Base-by-base conservation (phyloP, 208 protist species). In the Vickermania ingenoplastis region DNA sequence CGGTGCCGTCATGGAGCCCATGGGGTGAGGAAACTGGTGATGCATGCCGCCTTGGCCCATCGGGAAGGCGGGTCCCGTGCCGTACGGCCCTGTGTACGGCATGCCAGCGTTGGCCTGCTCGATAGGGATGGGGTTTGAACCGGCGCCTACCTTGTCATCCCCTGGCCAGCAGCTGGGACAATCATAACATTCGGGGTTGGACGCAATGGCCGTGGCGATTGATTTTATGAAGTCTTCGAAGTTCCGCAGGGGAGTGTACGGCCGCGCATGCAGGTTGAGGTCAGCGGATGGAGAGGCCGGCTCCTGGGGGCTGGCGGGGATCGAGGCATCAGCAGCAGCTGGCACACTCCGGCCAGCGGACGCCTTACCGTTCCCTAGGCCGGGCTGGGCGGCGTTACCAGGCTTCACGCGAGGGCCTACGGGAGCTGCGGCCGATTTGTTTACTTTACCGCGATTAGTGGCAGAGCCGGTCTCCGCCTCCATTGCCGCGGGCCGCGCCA, bases 141-240 rank as follows among this genome's bases (percentile, higher is more conserved):
- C n/a, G n/a, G n/a, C n/a, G n/a, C n/a, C n/a, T 7, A 45, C 36
- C 36, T 45, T 7, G 41, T 74, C 60, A 30, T 77, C 73, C 31
- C 80, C 83, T 1, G 83, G 80, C 83, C 83, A 91, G 31, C 77
- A 67, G 0, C 63, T 48, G 0, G 51, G 30, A 60, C 65, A 73
- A 17, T 50, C 49, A 63, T 80, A 88, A 77, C 81, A 86, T 49
- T 71, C 60, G 5, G 56, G 51, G 72, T 79, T 79, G 49, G 13
- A 68, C 36, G 56, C 36, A 26, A 91, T 79, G 24, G 75, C 62
- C 11, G 65, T 65, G 4, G 75, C 79, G 54, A 91, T 65, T 22
- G 65, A 61, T 23, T 69, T 68, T 25, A 91, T 63, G 58, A 82
- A 91, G 50, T 85, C 65, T 3, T 64, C 65, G 31, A 77, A 73